A percentile compares a stretch with the other conserved stretches of the same genome.
phyloP scores from a whole-genome alignment of 352 stramenopile genomes.

The Phytophthora boehmeriae region DNA sequence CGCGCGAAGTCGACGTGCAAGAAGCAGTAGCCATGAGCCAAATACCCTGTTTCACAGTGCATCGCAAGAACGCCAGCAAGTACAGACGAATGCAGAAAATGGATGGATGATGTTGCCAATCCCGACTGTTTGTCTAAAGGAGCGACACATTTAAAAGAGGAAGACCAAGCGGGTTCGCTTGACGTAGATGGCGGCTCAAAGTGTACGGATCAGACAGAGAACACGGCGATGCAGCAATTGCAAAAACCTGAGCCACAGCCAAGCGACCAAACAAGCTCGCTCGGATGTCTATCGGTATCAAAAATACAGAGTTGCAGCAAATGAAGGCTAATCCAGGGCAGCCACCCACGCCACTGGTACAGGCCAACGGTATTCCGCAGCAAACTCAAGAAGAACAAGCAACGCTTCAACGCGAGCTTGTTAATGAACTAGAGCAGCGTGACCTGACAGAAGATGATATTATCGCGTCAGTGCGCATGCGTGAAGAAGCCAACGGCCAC shows the following conservation, averaged over 20 bases:
- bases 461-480: constrained; percentile 23
- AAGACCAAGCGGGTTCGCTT: constrained; percentile 5
- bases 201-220: neutral
- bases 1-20: constrained; percentile 15
- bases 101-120: neutral
- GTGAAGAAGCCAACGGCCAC: constrained; percentile 5
- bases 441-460: constrained; percentile 24
- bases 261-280: too few species aligned
- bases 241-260: too few species aligned
- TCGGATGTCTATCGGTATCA: too few species aligned
- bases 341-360: neutral
- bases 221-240: too few species aligned
- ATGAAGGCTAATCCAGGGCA: neutral
- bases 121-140: neutral
- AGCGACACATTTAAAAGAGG: neutral
- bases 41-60: neutral
- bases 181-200: constrained; percentile 6
- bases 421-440: constrained; percentile 14
- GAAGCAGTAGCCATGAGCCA: constrained; percentile 10
- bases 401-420: constrained; percentile 4
- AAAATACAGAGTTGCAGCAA: neutral
- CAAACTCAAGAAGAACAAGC: neutral
- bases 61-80: neutral
- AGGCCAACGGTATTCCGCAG: neutral
- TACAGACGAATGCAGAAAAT: neutral